Conservation (phyloP, 306 rosid genomes). For the Trifolium fragiferum region DNA sequence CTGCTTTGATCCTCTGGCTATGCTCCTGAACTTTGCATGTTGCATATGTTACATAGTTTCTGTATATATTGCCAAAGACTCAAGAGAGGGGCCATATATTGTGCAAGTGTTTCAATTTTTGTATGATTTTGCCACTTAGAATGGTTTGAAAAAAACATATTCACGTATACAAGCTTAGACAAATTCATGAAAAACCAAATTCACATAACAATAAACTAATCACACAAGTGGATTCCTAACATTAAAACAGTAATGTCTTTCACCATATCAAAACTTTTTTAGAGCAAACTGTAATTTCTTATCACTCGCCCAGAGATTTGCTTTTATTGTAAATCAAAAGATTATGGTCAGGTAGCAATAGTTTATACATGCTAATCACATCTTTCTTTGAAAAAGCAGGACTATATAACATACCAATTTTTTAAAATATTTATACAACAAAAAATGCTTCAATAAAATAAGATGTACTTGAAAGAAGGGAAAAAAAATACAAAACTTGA, state of each 20-base stretch:
- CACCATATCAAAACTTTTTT: no score
- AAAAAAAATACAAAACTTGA: slow-evolving; percentile 40
- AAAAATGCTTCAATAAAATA: not conserved
- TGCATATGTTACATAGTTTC: no score
- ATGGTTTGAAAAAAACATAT: not conserved
- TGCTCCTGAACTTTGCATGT: no score
- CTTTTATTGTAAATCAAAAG: no score
- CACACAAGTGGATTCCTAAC: no score
- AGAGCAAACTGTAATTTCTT: no score
- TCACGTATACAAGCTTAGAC: not conserved
- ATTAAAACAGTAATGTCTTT: no score
- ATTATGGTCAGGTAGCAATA: no score
- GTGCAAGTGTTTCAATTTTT: not conserved
- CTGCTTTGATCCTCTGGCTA: not conserved
- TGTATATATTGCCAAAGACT: not conserved
- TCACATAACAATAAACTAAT: no score
- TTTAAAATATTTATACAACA: not conserved
- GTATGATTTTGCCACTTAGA: not conserved
- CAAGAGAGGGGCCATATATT: not conserved
- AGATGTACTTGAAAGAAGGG: not conserved
- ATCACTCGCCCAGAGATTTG: no score
- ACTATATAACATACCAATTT: not conserved
- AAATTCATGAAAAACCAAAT: no score
- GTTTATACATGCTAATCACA: not conserved
- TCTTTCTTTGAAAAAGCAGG: not conserved